Conservation (phyloP, 352 stramenopile genomes). For the Pythium vanterpoolii region DNA sequence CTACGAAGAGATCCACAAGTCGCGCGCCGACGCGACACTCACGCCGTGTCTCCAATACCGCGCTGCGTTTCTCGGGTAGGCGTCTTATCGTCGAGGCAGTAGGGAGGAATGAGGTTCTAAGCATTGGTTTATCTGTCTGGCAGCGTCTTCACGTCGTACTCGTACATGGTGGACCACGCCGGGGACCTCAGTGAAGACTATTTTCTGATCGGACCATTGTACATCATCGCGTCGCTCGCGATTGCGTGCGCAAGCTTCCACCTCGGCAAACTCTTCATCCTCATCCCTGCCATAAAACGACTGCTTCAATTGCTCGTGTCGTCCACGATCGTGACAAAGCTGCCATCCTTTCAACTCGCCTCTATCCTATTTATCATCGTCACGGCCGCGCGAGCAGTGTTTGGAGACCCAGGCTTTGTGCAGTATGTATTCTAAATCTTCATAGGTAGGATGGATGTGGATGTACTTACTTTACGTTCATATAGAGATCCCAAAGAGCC, state of each 20-base stretch:
- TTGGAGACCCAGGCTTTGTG: constrained; percentile 28
- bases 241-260: constrained; percentile 55
- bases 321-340: constrained; percentile 19
- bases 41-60: constrained; percentile 63
- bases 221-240: constrained; percentile 54
- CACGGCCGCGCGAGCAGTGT: constrained; percentile 22
- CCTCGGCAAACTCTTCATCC: constrained; percentile 37
- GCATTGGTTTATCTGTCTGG: background rate
- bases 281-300: constrained; percentile 11
- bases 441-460: background rate
- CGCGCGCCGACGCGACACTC: constrained; percentile 27
- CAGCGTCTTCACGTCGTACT: constrained; percentile 87
- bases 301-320: constrained; percentile 13
- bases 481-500: constrained; percentile 76
- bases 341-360: constrained; percentile 22
- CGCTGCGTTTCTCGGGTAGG: constrained; percentile 73
- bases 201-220: constrained; percentile 44
- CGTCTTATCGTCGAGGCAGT: background rate
- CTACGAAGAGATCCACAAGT: constrained; percentile 36
- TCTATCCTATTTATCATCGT: constrained; percentile 28
- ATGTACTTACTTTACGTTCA: background rate
- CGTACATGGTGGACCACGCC: constrained; percentile 85
- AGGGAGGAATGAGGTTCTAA: background rate
- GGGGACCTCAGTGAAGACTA: constrained; percentile 55
- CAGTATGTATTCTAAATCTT: constrained; percentile 13